Base-by-base conservation (phyloP, 106 monocot genomes). In the Amphibolis antarctica region DNA sequence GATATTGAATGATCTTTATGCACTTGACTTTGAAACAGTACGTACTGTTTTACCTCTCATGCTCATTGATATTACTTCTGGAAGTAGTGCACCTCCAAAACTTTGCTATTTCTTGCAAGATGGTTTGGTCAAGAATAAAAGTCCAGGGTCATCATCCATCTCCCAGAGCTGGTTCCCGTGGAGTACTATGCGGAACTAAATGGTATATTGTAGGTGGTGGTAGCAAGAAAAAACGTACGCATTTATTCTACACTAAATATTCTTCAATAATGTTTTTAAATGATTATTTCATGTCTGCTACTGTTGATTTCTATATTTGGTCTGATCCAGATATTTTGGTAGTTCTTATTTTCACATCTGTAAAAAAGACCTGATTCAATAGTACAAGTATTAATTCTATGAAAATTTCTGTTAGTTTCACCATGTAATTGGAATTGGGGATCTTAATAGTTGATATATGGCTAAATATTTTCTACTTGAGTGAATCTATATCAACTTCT, bases 11-110 rank as follows among this genome's bases (percentile, higher is more conserved):
- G 96, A 90, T 63, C 78, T 98, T 31, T 87, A 90, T 65, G 84
- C 96, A n/a, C 84, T 98, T 56, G 90, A 98, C 60, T 98, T 98
- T 77, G 96, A 98, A 78, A 90, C 90, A 42, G 96, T 98, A 80
- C 36, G 79, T 76, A 15, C 28, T 42, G 18, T 12, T 10, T 6
- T 42, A 14, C 24, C 4, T 20, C 47, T 44, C 12, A 26, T 44
- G 18, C 46, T 19, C 18, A 27, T 27, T 46, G 4, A 5, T 29
- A 57, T 17, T 5, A 0, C 30, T 18, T 49, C 31, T 57, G 47
- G 28, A 45, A 46, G 25, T 9, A 12, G 21, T 44, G 49, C 28
- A 60, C 21, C n/a, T 17, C 28, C 21, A 28, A 3, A 59, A 22
- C 55, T 9, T 25, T 61, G 36, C 36, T 44, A 30, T 44, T 22